Evolutionary conservation across 208 protist genomes (phyloP).

Genomic region (Leishmania arabica): DNA sequence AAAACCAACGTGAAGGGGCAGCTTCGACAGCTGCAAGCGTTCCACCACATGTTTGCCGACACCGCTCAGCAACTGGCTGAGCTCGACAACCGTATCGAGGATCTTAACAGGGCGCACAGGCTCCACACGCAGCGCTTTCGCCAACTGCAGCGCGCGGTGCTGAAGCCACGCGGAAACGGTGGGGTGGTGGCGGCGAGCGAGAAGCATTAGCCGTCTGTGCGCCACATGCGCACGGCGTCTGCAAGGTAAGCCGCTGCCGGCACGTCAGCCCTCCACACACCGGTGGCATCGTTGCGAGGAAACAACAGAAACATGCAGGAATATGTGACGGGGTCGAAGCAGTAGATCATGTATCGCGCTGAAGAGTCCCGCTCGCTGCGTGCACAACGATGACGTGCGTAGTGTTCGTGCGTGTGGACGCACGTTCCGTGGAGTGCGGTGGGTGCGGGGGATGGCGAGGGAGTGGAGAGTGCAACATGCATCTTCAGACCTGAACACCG

Average conservation of each 20-base stretch:
- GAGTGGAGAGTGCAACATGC: not conserved
- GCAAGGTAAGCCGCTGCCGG: not conserved
- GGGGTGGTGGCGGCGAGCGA: not conserved
- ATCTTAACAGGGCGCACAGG: conserved; percentile 57
- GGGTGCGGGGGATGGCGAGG: not conserved
- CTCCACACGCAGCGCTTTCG: conserved; percentile 69
- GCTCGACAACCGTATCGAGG: conserved; percentile 75
- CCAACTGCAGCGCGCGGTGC: conserved; percentile 42
- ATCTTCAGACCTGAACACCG: not conserved
- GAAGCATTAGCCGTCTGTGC: conserved; percentile 25
- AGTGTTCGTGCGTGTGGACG: not conserved
- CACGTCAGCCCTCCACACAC: not conserved
- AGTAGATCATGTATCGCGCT: not conserved
- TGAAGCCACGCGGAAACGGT: not conserved
- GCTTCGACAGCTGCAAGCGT: conserved; percentile 47
- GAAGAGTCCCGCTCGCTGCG: not conserved
- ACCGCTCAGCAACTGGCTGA: conserved; percentile 61
- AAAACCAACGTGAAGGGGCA: conserved; percentile 33
- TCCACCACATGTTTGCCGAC: conserved; percentile 51
- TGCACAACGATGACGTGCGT: not conserved
- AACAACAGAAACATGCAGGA: not conserved
- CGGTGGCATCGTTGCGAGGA: not conserved
- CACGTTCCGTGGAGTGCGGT: not conserved
- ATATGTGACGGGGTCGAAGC: not conserved
- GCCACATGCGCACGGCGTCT: conserved; percentile 20